Evolutionary conservation across 352 stramenopile genomes (phyloP).

Genomic region (Phytophthora vignae): DNA sequence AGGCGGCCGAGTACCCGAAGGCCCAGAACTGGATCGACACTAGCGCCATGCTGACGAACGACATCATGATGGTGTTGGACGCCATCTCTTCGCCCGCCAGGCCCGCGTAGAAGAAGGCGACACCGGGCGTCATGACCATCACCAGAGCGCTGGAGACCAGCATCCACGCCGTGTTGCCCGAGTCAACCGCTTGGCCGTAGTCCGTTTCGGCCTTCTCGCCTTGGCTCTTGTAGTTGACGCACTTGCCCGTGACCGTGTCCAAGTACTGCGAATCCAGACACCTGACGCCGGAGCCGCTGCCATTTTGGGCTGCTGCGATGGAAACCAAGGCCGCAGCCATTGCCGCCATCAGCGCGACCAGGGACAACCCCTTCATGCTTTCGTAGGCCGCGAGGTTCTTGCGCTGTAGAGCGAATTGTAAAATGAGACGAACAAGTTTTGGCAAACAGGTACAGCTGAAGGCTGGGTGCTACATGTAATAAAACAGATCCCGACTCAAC

Average conservation of each 20-base stretch:
- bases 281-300: conserved; percentile 30
- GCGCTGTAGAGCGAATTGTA: conserved; percentile 6
- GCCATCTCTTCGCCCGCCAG: conserved; percentile 80
- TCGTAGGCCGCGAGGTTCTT: background rate
- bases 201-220: conserved; percentile 47
- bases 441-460: too few relatives aligned
- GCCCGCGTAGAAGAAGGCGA: conserved; percentile 87
- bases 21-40: conserved; percentile 85
- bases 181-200: conserved; percentile 45
- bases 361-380: conserved; percentile 7
- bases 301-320: conserved; percentile 32
- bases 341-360: conserved; percentile 38
- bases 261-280: conserved; percentile 48
- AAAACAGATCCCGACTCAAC: too few relatives aligned
- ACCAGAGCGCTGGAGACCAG: conserved; percentile 59
- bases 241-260: conserved; percentile 35
- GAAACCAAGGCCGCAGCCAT: conserved; percentile 43
- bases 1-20: conserved; percentile 79
- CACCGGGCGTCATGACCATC: conserved; percentile 79
- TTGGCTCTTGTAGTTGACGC: conserved; percentile 49
- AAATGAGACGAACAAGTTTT: conserved; percentile 6
- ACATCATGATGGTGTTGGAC: conserved; percentile 89
- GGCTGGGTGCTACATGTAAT: too few relatives aligned
- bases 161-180: conserved; percentile 80
- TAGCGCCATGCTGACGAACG: conserved; percentile 78